Base-by-base conservation (phyloP, 139 green algal genomes). In the Volvox africanus region DNA sequence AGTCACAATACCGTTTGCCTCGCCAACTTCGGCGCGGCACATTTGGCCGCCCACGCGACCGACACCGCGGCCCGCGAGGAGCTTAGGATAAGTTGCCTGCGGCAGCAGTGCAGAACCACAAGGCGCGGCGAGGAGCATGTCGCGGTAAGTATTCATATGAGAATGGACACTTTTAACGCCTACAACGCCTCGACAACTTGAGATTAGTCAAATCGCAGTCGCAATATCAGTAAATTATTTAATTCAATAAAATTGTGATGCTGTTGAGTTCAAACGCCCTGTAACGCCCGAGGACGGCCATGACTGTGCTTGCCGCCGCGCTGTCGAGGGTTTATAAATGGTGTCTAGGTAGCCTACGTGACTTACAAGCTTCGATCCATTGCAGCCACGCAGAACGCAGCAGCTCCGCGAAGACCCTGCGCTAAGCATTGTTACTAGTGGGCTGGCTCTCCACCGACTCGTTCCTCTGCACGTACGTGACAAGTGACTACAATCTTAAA, bases 1-100 rank as follows among this genome's bases (percentile, higher is more conserved):
- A 35, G 24, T 77, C 18, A 92, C 87, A 61, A 91, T 86, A n/a
- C 61, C 76, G 55, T 83, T 90, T 13, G 86, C 50, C 2, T 89
- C 85, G 24, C 69, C 85, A 0, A 44, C 37, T 11, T 37, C 9
- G 21, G 67, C 85, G n/a, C 22, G 67, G 68, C 82, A 80, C 6
- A 36, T 24, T 0, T 12, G 12, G 33, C 6, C 6, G 19, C 36
- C 67, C 13, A 19, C 24, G 36, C 36, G 83, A 62, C 36, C 83
- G 26, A 28, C 17, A 1, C 37, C 24, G 65, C 83, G 83, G 13
- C 85, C 28, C 13, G 28, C 2, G 0, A 89, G 65, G 19, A 17
- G n/a, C 69, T 89, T 89, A 0, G 73, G 50, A 14, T 75, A n/a
- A 6, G 71, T 6, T 2, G 61, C 71, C 86, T 83, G 86, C 18